Evolutionary conservation across 2,329 filamentous ascomycete genomes (phyloP).

Genomic region (Pseudogymnoascus destructans): DNA sequence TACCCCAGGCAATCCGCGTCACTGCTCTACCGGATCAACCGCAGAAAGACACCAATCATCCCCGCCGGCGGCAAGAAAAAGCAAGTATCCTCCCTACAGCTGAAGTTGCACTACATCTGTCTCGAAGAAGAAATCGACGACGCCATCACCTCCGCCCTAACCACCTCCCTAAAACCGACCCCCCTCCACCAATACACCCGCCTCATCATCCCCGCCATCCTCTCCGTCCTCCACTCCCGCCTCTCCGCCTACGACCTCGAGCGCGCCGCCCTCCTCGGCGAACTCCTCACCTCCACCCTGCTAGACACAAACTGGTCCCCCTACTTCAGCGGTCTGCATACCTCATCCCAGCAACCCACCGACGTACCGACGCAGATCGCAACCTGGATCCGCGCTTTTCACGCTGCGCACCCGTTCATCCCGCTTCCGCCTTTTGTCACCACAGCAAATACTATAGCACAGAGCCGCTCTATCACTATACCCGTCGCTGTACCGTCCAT

Average conservation of each 20-base stretch:
- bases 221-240: constrained; percentile 32
- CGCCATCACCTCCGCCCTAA: constrained; percentile 34
- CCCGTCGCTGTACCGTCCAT: constrained; percentile 81
- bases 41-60: constrained; percentile 31
- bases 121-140: constrained; percentile 59
- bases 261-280: constrained; percentile 39
- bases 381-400: constrained; percentile 20
- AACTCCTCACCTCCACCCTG: constrained; percentile 38
- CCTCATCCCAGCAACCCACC: constrained; percentile 10
- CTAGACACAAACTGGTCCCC: constrained; percentile 34
- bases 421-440: constrained; percentile 17
- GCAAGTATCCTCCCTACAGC: constrained; percentile 37
- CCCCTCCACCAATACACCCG: constrained; percentile 35
- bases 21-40: constrained; percentile 64
- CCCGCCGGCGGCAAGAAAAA: constrained; percentile 18
- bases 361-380: constrained; percentile 20
- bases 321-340: constrained; percentile 35
- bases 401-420: constrained; percentile 16
- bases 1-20: constrained; percentile 74
- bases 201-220: constrained; percentile 33
- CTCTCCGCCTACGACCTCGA: constrained; percentile 43
- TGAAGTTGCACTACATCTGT: constrained; percentile 64
- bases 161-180: constrained; percentile 28
- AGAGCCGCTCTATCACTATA: constrained; percentile 59
- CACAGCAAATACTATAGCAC: constrained; percentile 23